Percentiles rank a stretch among this genome's conserved stretches.
Evolutionary conservation across 225 moss, liverwort and hornwort genomes (phyloP).

Genomic region (Physcomitrellopsis africana): DNA sequence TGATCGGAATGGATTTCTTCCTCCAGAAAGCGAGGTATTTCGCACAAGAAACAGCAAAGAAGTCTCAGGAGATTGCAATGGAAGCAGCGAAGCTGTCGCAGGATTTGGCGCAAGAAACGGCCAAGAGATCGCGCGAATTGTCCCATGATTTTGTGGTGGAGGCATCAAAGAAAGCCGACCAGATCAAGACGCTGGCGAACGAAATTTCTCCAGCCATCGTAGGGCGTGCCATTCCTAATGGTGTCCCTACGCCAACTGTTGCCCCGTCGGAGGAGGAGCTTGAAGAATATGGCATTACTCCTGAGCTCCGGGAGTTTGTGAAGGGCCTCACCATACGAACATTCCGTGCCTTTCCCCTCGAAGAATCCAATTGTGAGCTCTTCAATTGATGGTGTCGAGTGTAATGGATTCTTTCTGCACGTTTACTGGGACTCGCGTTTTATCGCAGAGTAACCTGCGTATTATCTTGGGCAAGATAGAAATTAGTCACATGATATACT

Average conservation of each 20-base stretch:
- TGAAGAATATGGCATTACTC: slow-evolving; percentile 81
- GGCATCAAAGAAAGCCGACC: slow-evolving; percentile 83
- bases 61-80: slow-evolving; percentile 89
- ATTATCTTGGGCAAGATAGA: background rate
- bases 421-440: background rate
- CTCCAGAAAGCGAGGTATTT: slow-evolving; percentile 79
- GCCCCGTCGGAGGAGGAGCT: slow-evolving; percentile 81
- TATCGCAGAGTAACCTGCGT: background rate
- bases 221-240: slow-evolving; percentile 38
- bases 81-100: slow-evolving; percentile 91
- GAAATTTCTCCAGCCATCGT: slow-evolving; percentile 76
- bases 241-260: slow-evolving; percentile 34
- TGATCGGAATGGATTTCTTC: slow-evolving; percentile 78
- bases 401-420: background rate
- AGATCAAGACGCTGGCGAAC: slow-evolving; percentile 86
- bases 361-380: slow-evolving; percentile 70
- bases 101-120: slow-evolving; percentile 84
- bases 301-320: slow-evolving; percentile 88
- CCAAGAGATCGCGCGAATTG: slow-evolving; percentile 76
- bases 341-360: slow-evolving; percentile 82
- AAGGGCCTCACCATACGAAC: slow-evolving; percentile 90
- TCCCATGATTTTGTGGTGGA: slow-evolving; percentile 79
- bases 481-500: slow-evolving; percentile 7
- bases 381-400: background rate
- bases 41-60: slow-evolving; percentile 91